phyloP scores from a whole-genome alignment of 352 stramenopile genomes.

The Pythium guiyangense region DNA sequence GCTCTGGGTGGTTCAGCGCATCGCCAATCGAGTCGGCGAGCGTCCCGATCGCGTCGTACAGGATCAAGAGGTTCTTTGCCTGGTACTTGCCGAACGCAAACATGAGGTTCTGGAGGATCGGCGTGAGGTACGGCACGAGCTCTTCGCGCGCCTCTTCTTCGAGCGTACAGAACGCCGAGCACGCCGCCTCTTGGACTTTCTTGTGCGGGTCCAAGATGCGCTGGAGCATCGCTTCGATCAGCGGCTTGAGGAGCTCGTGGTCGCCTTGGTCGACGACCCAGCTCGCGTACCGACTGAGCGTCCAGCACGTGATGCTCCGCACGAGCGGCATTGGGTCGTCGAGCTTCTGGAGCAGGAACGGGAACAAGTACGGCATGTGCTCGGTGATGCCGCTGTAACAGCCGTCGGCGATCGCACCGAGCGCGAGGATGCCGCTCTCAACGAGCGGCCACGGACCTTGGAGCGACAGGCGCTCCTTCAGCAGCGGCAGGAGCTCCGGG shows the following conservation, averaged over 20 bases:
- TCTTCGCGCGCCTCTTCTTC: slow-evolving; percentile 93
- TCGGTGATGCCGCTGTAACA: slow-evolving; percentile 92
- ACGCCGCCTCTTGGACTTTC: slow-evolving; percentile 94
- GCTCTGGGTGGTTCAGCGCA: slow-evolving; percentile 88
- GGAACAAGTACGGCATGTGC: slow-evolving; percentile 91
- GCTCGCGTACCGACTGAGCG: slow-evolving; percentile 87
- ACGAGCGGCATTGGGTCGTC: slow-evolving; percentile 87
- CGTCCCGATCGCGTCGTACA: slow-evolving; percentile 95
- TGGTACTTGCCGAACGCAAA: slow-evolving; percentile 93
- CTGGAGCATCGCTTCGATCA: slow-evolving; percentile 86
- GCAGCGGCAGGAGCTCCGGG: slow-evolving; percentile 86
- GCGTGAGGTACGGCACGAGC: slow-evolving; percentile 90
- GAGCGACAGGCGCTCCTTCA: slow-evolving; percentile 89
- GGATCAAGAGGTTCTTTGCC: slow-evolving; percentile 92
- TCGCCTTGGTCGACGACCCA: slow-evolving; percentile 93
- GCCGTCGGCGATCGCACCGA: slow-evolving; percentile 93
- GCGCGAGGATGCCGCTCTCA: slow-evolving; percentile 93
- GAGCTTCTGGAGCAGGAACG: slow-evolving; percentile 93
- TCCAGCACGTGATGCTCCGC: slow-evolving; percentile 94
- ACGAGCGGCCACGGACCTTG: slow-evolving; percentile 92
- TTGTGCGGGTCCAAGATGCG: slow-evolving; percentile 90
- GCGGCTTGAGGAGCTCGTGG: slow-evolving; percentile 71
- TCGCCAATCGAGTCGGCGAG: slow-evolving; percentile 93
- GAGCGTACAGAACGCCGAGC: slow-evolving; percentile 93
- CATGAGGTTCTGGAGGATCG: slow-evolving; percentile 91